These are phyloP conservation scores for Diaporthe citriasiana DNA, from an alignment of 2,329 filamentous ascomycete genomes.

Conservation along the genomic window DNA sequence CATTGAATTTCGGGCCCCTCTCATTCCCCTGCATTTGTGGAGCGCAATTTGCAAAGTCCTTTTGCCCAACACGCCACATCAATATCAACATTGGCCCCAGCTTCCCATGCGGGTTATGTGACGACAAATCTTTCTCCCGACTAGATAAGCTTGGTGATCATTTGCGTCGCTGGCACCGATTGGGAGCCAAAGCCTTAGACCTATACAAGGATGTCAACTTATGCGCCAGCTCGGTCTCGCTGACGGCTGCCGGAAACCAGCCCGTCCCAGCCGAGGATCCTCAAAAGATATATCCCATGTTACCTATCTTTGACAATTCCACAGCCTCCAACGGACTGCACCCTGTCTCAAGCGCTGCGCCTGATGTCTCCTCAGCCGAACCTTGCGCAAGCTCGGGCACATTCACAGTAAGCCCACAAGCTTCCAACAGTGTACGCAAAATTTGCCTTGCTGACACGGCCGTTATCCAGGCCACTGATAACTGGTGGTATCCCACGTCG, in stretches of 20 bases:
- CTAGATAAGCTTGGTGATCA: conserved; percentile 4
- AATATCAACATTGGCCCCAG: not conserved
- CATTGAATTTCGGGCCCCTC: not conserved
- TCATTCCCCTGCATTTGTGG: not conserved
- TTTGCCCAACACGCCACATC: not conserved
- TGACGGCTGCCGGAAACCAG: too few relatives aligned
- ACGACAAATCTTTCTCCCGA: not conserved
- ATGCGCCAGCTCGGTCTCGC: not conserved
- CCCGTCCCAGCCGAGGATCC: not conserved
- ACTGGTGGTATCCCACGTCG: not conserved
- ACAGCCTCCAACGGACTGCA: not conserved
- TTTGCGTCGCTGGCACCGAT: not conserved
- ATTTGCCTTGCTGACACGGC: not conserved
- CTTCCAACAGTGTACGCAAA: accelerated
- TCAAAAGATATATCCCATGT: too few relatives aligned
- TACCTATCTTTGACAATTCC: not conserved
- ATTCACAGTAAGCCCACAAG: not conserved
- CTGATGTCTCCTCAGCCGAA: not conserved
- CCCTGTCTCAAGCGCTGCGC: not conserved
- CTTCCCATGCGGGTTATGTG: not conserved
- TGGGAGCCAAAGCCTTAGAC: not conserved
- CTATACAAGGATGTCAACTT: not conserved
- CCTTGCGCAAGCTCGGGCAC: not conserved
- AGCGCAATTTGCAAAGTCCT: not conserved
- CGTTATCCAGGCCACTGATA: not conserved